A percentile compares a stretch with the other conserved stretches of the same genome.
These are phyloP conservation scores for Thermothelomyces thermophilus DNA, from an alignment of 2,329 filamentous ascomycete genomes.

Conservation along the genomic window DNA sequence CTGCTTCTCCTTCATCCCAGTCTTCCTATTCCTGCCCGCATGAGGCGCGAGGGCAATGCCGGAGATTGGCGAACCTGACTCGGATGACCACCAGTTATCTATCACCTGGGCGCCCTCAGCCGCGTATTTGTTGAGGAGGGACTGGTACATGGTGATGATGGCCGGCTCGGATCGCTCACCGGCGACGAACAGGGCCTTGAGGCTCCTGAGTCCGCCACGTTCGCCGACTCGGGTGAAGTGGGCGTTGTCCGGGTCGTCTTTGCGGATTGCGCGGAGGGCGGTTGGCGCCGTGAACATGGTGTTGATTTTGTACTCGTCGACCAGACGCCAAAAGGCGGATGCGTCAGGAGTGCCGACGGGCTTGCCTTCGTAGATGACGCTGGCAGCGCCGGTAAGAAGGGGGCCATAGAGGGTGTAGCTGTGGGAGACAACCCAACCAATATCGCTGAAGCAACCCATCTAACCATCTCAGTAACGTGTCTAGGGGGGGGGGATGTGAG, in stretches of 20 bases:
- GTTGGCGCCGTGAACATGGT: conserved; percentile 81
- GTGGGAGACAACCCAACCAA: conserved; percentile 81
- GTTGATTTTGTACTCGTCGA: conserved; percentile 80
- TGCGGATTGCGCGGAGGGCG: conserved; percentile 77
- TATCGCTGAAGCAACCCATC: conserved; percentile 51
- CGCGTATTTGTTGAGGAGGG: conserved; percentile 60
- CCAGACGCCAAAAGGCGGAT: conserved; percentile 79
- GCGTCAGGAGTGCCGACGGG: conserved; percentile 84
- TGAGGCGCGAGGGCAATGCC: conserved; percentile 51
- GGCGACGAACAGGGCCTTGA: conserved; percentile 75
- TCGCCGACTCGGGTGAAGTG: conserved; percentile 57
- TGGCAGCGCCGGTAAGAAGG: conserved; percentile 76
- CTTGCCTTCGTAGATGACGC: conserved; percentile 89
- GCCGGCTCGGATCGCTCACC: conserved; percentile 85
- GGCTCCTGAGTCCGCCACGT: conserved; percentile 61
- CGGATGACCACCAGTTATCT: conserved; percentile 58
- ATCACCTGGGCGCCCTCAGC: conserved; percentile 55
- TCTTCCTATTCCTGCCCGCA: conserved; percentile 48
- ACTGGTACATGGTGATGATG: conserved; percentile 75
- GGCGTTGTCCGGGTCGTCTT: conserved; percentile 72
- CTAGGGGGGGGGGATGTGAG: too few relatives aligned
- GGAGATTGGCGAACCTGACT: conserved; percentile 53
- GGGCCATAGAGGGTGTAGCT: conserved; percentile 85
- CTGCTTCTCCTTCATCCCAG: conserved; percentile 32
- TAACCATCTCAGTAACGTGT: conserved; percentile 3